Conservation (phyloP, 352 stramenopile genomes). For the Elongisporangium anandrum region DNA sequence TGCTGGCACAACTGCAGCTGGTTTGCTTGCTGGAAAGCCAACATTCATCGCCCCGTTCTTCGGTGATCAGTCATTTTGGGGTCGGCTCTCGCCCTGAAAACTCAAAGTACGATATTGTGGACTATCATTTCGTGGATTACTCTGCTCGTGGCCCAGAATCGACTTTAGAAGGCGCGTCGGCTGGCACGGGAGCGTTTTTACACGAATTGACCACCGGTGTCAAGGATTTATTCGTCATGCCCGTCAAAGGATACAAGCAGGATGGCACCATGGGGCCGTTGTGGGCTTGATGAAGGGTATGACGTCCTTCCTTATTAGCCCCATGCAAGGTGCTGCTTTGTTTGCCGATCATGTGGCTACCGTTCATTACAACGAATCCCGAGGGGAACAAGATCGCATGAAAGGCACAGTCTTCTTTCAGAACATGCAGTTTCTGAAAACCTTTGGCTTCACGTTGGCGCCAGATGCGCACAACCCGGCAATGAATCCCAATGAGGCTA, state of each 20-base stretch:
- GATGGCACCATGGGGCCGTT: slow-evolving; percentile 55
- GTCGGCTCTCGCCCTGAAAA: slow-evolving; percentile 53
- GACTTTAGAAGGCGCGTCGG: slow-evolving; percentile 36
- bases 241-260: slow-evolving; percentile 49
- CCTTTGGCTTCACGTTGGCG: slow-evolving; percentile 28
- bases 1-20: slow-evolving; percentile 89
- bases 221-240: slow-evolving; percentile 58
- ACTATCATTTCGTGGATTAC: slow-evolving; percentile 65
- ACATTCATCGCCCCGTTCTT: slow-evolving; percentile 95
- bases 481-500: slow-evolving; percentile 46
- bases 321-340: slow-evolving; percentile 45
- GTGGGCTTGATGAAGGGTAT: slow-evolving; percentile 57
- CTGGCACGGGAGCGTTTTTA: slow-evolving; percentile 51
- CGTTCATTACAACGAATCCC: slow-evolving; percentile 54
- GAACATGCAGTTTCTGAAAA: slow-evolving; percentile 34
- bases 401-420: slow-evolving; percentile 41
- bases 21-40: slow-evolving; percentile 84
- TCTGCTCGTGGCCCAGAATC: slow-evolving; percentile 49
- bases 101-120: slow-evolving; percentile 36
- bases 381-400: slow-evolving; percentile 34
- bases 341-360: slow-evolving; percentile 67
- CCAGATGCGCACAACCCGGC: slow-evolving; percentile 38
- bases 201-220: slow-evolving; percentile 59
- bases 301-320: slow-evolving; percentile 42
- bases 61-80: slow-evolving; percentile 93